Evolutionary conservation across 83 land plant species (phyloP), one percentile per base, ranked within the genome.

Genomic region (Isoetes engelmannii): DNA sequence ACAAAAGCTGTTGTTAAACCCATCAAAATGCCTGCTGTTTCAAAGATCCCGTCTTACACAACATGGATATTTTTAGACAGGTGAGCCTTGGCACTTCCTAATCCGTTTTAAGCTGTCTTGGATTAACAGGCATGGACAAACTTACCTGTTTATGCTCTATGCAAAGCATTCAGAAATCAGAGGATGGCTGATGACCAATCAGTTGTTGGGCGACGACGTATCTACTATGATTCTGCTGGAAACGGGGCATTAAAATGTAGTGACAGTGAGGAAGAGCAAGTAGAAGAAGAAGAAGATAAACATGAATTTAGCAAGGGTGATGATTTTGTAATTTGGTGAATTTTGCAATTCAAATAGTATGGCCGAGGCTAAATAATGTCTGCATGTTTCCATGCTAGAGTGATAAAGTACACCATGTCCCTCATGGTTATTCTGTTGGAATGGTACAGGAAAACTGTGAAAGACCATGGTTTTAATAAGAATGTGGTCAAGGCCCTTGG

Each of bases 131-230:
- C 12, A 5, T 64, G 45, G 3, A 15, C 10, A 4, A 7, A 21
- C 53, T 48, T 1, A 15, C 44, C 13, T 13, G 49, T 21, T 49
- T 4, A 15, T 42, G 46, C 5, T 4, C 44, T 9, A 4, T 37
- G 46, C 44, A 28, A n/a, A n/a, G 5, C 21, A 72, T 61, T 54
- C 84, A 95, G 99, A 78, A 95, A 95, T 57, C 99, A 91, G 59
- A 84, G 97, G 81, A 95, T 95, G 99, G 85, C 97, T 47, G 97
- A 91, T 21, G 97, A 95, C 57, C 99, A 95, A 74, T 95, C 97
- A n/a, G 99, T 95, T 61, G 84, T 86, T 60, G 99, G 99, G 51
- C 86, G 94, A 61, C 84, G 99, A 72, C 89, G 84, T 10, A 95
- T 95, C 37, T 95, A 95, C 74, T 91, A 95, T 82, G 99, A 95